A percentile compares a stretch with the other conserved stretches of the same genome.
These are phyloP conservation scores for Apiospora aurea DNA, from an alignment of 2,329 filamentous ascomycete genomes.

Conservation along the genomic window DNA sequence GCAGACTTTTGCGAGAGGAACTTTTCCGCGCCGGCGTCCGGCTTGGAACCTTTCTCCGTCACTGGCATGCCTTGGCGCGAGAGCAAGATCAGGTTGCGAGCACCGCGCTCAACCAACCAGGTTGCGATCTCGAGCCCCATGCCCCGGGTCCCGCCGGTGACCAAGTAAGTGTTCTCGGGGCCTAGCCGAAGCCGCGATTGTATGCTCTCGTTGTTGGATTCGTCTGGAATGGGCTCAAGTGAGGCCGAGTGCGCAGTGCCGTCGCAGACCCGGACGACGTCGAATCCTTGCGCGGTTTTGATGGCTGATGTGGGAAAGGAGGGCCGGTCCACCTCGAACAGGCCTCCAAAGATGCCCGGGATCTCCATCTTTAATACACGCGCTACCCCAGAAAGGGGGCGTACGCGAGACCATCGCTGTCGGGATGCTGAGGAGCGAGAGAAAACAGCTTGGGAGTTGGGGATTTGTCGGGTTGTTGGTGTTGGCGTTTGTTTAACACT, in stretches of 20 bases:
- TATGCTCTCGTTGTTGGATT: not conserved
- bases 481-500: too few species aligned
- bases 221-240: conserved; percentile 14
- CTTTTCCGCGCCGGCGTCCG: not conserved
- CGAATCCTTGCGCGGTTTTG: conserved; percentile 46
- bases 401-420: conserved; percentile 40
- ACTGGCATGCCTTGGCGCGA: conserved; percentile 47
- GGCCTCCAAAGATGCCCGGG: conserved; percentile 45
- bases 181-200: conserved; percentile 10
- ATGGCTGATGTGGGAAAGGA: conserved; percentile 44
- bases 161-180: conserved; percentile 49
- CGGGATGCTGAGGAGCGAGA: conserved; percentile 27
- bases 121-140: conserved; percentile 47
- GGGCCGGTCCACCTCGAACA: conserved; percentile 42
- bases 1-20: conserved; percentile 33
- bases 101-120: conserved; percentile 48
- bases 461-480: too few species aligned
- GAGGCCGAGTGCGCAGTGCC: conserved; percentile 42
- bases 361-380: conserved; percentile 49
- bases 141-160: conserved; percentile 48
- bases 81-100: conserved; percentile 47
- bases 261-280: conserved; percentile 47
- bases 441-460: too few species aligned
- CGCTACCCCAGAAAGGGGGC: conserved; percentile 43
- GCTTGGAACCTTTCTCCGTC: conserved; percentile 39